Evolutionary conservation across 2,329 filamentous ascomycete species (phyloP), one percentile per base, ranked within the genome.

Genomic region (Akanthomyces uredinophilus): DNA sequence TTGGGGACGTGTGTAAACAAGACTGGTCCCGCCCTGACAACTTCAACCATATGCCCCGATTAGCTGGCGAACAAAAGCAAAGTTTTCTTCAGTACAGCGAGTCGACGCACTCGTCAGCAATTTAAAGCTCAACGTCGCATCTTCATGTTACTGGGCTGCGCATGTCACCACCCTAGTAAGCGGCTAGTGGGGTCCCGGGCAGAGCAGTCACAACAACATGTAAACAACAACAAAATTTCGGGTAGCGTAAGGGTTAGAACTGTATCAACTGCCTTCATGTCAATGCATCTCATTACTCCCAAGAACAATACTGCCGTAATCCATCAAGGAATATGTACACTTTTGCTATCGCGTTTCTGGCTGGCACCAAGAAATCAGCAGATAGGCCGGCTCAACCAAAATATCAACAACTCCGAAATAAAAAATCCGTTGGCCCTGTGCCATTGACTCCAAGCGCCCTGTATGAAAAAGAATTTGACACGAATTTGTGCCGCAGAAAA

Each of bases 271-370:
- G 55, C 32, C 57, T 47, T 63, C 55, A 59, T 58, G 55, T 61
- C 63, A 65, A 67, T 67, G 67, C 64, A 67, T 60, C 67, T 60
- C 62, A 66, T 61, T 71, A 74, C 69, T 71, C 73, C 68, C 67
- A 65, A 66, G 61, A 62, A 64, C 63, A 70, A 67, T 65, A 69
- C 65, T 67, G 66, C 67, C 71, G 68, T 72, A 69, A 68, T 69
- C 70, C 70, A 72, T 73, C 73, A 74, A 72, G 70, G 70, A 71
- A 73, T 76, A 76, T 77, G 72, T 76, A 77, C 75, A 77, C 68
- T 71, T 72, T 74, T 72, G 70, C 69, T 63, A 67, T 66, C 65
- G 61, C 65, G 66, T 49, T 52, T 52, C 58, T 49, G 50, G 58
- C 58, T 47, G 10, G 50, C 4, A 24, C 47, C 58, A 52, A 22